phyloP scores from a whole-genome alignment of 345 rosid genomes.

The Citrus inodora region DNA sequence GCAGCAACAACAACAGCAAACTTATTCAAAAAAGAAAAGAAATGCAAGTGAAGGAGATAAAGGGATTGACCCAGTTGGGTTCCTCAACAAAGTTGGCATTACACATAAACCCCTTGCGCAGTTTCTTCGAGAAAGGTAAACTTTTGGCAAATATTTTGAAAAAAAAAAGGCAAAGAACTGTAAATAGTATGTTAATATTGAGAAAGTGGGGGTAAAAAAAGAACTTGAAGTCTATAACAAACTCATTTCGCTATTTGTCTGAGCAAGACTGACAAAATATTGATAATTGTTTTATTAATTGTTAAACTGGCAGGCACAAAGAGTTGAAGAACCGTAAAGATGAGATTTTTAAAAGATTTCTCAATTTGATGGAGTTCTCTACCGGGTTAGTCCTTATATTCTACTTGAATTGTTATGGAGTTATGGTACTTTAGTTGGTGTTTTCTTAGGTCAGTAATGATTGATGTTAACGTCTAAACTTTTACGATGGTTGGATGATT shows the following conservation, averaged over 20 bases:
- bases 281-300: neutral
- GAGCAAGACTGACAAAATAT: neutral
- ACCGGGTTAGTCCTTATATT: constrained; percentile 57
- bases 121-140: constrained; percentile 90
- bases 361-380: constrained; percentile 66
- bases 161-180: neutral
- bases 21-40: constrained; percentile 35
- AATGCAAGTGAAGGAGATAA: constrained; percentile 34
- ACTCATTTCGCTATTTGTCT: neutral
- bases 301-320: constrained; percentile 63
- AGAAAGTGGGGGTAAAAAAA: neutral
- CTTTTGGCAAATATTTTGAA: neutral
- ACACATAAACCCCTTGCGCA: constrained; percentile 76
- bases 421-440: neutral
- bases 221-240: neutral
- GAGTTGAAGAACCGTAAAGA: constrained; percentile 78
- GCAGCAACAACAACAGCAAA: constrained; percentile 17
- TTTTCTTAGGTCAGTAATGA: neutral
- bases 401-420: neutral
- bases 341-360: constrained; percentile 66
- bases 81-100: constrained; percentile 63
- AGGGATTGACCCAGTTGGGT: constrained; percentile 64
- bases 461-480: neutral
- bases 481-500: neutral
- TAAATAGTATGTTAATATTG: neutral